phyloP scores from a whole-genome alignment of 306 rosid genomes.

The Medicago arabica region DNA sequence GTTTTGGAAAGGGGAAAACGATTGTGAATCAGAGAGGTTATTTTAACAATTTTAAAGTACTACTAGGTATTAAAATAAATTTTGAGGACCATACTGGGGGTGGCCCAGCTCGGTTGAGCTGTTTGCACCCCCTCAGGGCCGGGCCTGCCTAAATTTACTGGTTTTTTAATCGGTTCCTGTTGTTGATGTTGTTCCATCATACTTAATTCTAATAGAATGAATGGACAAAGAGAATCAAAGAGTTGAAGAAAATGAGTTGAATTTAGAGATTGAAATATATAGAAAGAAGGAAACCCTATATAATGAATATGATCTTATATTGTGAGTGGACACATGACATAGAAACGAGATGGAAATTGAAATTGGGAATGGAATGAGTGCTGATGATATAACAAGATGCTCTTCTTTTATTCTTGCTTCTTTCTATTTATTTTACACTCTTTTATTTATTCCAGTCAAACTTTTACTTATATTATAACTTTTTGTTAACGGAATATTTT shows the following conservation, averaged over 20 bases:
- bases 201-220: neutral
- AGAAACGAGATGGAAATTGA: too few species aligned
- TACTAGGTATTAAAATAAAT: too few species aligned
- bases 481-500: too few species aligned
- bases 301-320: slow-evolving; percentile 42
- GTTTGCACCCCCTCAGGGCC: too few species aligned
- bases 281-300: slow-evolving; percentile 64
- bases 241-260: neutral
- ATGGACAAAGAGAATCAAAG: neutral
- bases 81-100: too few species aligned
- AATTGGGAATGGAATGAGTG: slow-evolving; percentile 52
- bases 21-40: too few species aligned
- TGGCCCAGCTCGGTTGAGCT: too few species aligned
- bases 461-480: too few species aligned
- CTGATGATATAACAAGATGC: slow-evolving; percentile 51
- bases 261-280: neutral
- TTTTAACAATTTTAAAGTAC: too few species aligned
- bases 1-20: too few species aligned
- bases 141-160: neutral
- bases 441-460: too few species aligned
- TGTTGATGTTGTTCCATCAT: slow-evolving; percentile 30
- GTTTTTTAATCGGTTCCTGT: neutral
- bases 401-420: slow-evolving; percentile 26
- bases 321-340: slow-evolving; percentile 48
- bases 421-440: neutral